Percentiles rank a stretch among this genome's conserved stretches.
Evolutionary conservation across 768 basidiomycete genomes (phyloP).

Genomic region (Collybia sp.): DNA sequence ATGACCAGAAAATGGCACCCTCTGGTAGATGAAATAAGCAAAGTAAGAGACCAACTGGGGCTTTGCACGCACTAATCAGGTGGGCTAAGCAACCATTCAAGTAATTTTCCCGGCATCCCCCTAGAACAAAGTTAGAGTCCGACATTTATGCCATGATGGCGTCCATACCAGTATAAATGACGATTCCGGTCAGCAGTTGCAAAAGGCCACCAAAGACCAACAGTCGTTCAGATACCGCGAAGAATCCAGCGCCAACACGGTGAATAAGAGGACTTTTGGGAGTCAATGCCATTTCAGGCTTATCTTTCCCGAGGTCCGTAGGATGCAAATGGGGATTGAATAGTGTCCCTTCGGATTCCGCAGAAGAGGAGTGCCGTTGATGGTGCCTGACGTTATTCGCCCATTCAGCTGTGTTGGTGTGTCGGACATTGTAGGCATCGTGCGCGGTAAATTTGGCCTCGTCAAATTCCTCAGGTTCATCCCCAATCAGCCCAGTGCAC

Average conservation of each 20-base stretch:
- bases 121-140: slow-evolving; percentile 17
- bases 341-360: slow-evolving; percentile 48
- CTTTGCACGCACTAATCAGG: slow-evolving; percentile 68
- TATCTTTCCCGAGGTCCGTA: slow-evolving; percentile 58
- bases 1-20: slow-evolving; percentile 91
- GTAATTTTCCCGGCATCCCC: slow-evolving; percentile 77
- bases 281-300: slow-evolving; percentile 19
- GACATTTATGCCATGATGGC: background rate
- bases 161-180: slow-evolving; percentile 66
- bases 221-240: slow-evolving; percentile 52
- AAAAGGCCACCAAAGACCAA: slow-evolving; percentile 72
- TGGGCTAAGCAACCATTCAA: slow-evolving; percentile 86
- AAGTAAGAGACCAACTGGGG: slow-evolving; percentile 1
- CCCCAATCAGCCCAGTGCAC: slow-evolving; percentile 53
- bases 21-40: slow-evolving; percentile 36
- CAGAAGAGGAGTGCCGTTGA: slow-evolving; percentile 38
- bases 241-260: slow-evolving; percentile 41
- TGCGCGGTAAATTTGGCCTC: slow-evolving; percentile 32
- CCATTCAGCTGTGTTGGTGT: slow-evolving; percentile 48
- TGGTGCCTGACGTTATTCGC: slow-evolving; percentile 43
- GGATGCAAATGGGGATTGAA: slow-evolving; percentile 45
- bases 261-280: slow-evolving; percentile 20
- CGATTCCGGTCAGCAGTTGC: slow-evolving; percentile 64
- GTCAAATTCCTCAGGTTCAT: slow-evolving; percentile 53
- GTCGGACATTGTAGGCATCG: slow-evolving; percentile 21